A percentile compares a stretch with the other conserved stretches of the same genome.
These are phyloP conservation scores for Pseudocohnilembus persalinus DNA, from an alignment of 169 alveolate species.

Conservation along the genomic window DNA sequence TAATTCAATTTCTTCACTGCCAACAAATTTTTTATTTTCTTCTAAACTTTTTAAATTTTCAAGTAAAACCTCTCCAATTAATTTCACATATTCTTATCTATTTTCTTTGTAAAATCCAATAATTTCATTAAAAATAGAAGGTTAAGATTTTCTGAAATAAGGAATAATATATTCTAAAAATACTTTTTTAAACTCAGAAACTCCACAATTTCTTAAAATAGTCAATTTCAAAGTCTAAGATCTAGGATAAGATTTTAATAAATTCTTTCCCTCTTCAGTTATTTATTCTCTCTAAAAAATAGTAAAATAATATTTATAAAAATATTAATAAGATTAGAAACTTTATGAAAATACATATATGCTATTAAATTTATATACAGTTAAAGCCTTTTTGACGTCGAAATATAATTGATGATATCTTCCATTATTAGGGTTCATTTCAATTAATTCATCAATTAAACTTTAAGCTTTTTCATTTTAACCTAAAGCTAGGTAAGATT, in stretches of 20 bases:
- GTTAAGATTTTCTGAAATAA: conserved; percentile 65
- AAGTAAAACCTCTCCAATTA: conserved; percentile 54
- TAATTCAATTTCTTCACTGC: conserved; percentile 48
- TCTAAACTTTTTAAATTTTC: conserved; percentile 54
- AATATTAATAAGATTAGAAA: background rate
- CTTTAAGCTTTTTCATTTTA: conserved; percentile 46
- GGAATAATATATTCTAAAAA: conserved; percentile 46
- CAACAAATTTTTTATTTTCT: conserved; percentile 37
- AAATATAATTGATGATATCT: conserved; percentile 30
- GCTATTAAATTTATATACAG: background rate
- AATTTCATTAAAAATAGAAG: conserved; percentile 76
- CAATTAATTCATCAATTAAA: conserved; percentile 30
- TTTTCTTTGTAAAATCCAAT: conserved; percentile 56
- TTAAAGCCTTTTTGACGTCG: conserved; percentile 17
- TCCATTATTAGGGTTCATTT: conserved; percentile 30
- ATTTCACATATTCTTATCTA: conserved; percentile 39
- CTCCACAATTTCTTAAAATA: background rate
- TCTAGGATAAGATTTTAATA: background rate
- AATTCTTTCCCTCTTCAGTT: background rate
- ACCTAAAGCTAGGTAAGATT: conserved; percentile 14
- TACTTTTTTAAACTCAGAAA: conserved; percentile 16
- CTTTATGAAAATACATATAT: background rate
- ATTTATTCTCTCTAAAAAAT: background rate
- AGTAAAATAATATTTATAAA: background rate
- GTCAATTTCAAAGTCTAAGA: background rate